A percentile compares a stretch with the other conserved stretches of the same genome.
Evolutionary conservation across 2,329 filamentous ascomycete species (phyloP).

Genomic region (Aspergillus floridensis): DNA sequence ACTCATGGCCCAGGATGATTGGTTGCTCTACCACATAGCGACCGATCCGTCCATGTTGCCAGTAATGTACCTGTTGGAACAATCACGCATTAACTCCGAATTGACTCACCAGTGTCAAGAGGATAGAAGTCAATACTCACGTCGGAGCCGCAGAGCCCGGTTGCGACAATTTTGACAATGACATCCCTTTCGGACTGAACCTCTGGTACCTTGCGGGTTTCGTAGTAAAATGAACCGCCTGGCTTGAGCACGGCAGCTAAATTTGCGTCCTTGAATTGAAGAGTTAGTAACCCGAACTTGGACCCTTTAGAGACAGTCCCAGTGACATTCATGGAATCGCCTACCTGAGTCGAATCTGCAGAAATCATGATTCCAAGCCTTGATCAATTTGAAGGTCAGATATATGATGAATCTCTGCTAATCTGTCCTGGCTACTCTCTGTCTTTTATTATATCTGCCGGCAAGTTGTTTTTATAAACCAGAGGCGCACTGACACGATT

Average conservation of each 20-base stretch:
- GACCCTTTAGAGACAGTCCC: too few species aligned
- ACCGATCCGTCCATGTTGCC: constrained; percentile 40
- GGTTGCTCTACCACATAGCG: constrained; percentile 35
- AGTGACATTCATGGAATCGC: neutral
- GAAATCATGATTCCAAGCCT: neutral
- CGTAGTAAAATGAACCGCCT: constrained; percentile 22
- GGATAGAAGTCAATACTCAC: constrained; percentile 43
- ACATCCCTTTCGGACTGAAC: constrained; percentile 58
- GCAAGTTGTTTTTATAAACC: too few species aligned
- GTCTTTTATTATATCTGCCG: neutral
- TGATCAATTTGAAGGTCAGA: neutral
- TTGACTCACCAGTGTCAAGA: neutral
- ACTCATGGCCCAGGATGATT: constrained; percentile 62
- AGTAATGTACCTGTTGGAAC: constrained; percentile 36
- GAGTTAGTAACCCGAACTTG: neutral
- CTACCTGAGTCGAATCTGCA: neutral
- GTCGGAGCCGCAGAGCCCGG: constrained; percentile 81
- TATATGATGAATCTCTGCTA: neutral
- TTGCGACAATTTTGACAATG: constrained; percentile 73
- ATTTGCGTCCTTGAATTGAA: constrained; percentile 3
- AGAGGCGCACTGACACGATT: neutral
- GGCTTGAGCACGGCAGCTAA: constrained; percentile 21
- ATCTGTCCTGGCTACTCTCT: neutral
- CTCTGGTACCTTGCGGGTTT: constrained; percentile 18
- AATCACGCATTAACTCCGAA: neutral